Percentiles rank a stretch among this genome's conserved stretches.
Conservation (phyloP, 2,329 filamentous ascomycete genomes). For the Anthostomella pinea region DNA sequence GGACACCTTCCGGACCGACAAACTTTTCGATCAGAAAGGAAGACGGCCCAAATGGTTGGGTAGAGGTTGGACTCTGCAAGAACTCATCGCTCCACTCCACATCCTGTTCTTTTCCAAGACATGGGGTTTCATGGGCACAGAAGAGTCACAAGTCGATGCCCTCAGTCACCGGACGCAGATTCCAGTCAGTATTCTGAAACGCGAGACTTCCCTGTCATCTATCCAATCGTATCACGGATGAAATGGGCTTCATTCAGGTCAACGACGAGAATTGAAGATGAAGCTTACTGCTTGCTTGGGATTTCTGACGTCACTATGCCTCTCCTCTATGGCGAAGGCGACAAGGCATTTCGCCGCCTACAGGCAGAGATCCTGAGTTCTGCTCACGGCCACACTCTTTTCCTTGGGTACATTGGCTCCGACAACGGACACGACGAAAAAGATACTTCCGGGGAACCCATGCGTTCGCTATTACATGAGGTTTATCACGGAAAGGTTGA, state of each 20-base stretch:
- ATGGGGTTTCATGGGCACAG: not conserved
- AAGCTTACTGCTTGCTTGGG: constrained; percentile 12
- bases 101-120: not conserved
- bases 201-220: not conserved
- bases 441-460: no score
- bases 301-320: constrained; percentile 10
- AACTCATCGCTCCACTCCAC: not conserved
- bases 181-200: not conserved
- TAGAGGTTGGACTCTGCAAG: not conserved
- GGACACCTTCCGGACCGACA: not conserved
- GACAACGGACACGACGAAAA: no score
- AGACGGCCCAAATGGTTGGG: no score
- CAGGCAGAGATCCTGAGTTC: constrained; percentile 11
- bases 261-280: constrained; percentile 10
- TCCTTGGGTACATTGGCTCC: no score
- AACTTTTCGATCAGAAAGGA: no score
- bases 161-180: no score
- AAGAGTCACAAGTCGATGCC: not conserved
- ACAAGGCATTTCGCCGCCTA: constrained; percentile 7
- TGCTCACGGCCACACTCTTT: no score
- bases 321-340: constrained; percentile 10
- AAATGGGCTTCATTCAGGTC: constrained; percentile 5
- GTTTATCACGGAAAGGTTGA: no score
- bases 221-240: constrained; percentile 4
- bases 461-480: no score